Evolutionary conservation across 2,329 filamentous ascomycete species (phyloP), one percentile per base, ranked within the genome.

Genomic region (Aspergillus oerlinghausenensis): DNA sequence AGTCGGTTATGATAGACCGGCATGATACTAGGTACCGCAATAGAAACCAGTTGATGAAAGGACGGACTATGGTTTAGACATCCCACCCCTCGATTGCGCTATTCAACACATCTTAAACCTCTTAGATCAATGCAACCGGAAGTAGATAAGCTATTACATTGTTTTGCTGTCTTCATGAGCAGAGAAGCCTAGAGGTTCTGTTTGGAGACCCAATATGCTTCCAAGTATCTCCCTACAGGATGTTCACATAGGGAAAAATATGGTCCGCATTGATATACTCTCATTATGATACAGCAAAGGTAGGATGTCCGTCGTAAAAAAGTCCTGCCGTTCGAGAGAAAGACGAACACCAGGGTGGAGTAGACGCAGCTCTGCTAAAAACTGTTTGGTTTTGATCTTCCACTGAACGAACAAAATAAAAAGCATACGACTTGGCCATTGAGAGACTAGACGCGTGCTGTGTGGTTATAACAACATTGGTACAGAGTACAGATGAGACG

Each of bases 301-400:
- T 23, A 56, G 11, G 60, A 76, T 77, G 75, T 77, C 66, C 75
- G 74, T 77, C 75, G 69, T 73, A 71, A 70, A 75, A 71, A 73
- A 77, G 75, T 77, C 75, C 75, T 75, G 68, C 68, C 64, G 70
- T 69, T 69, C 73, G 65, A 76, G 65, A 76, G 64, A 38, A 57
- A 67, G 55, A 57, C 65, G 67, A 74, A 70, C 70, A 74, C 71
- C 72, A 77, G 75, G 75, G 75, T 77, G 75, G 75, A 77, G 75
- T 75, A 76, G 75, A 77, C 75, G 75, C 75, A 74, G 75, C 68
- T 67, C 75, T 77, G 75, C 75, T 77, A 77, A 75, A 77, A 77
- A 75, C 75, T 74, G 74, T 71, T 71, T 71, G 68, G 72, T 71
- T 75, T 77, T 74, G 72, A 70, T 77, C 72, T 77, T 67, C 75